phyloP scores from a whole-genome alignment of 805 yeast species.

The Metschnikowia picachoensis region DNA sequence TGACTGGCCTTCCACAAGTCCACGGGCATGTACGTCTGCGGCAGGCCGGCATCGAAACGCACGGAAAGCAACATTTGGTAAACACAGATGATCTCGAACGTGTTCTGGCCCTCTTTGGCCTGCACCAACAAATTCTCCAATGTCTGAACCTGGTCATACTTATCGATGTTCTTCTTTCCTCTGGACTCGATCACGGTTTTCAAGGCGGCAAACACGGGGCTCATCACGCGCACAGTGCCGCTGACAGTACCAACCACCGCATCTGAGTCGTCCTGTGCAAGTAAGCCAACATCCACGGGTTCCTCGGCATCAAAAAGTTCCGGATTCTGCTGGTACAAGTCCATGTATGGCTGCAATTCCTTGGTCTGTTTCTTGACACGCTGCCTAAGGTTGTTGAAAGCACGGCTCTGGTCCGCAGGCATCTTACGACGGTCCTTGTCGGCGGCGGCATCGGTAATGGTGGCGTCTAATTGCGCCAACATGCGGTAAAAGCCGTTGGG shows the following conservation, averaged over 20 bases:
- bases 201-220: conserved; percentile 65
- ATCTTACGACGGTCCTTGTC: conserved; percentile 60
- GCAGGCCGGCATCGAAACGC: conserved; percentile 75
- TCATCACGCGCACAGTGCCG: conserved; percentile 36
- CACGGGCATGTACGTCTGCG: conserved; percentile 67
- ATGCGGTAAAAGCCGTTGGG: conserved; percentile 71
- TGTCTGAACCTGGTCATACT: conserved; percentile 66
- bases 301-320: conserved; percentile 65
- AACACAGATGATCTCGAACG: conserved; percentile 76
- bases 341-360: conserved; percentile 61
- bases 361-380: conserved; percentile 77
- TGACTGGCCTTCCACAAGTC: conserved; percentile 76
- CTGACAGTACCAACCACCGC: conserved; percentile 29
- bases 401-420: conserved; percentile 78
- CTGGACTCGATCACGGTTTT: conserved; percentile 78
- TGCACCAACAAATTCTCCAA: conserved; percentile 58
- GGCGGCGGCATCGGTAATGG: conserved; percentile 49
- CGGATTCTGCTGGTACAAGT: conserved; percentile 62
- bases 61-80: conserved; percentile 80
- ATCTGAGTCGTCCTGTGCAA: conserved; percentile 27
- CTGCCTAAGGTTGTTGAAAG: conserved; percentile 84
- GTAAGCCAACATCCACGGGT: conserved; percentile 34
- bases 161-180: conserved; percentile 93
- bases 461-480: conserved; percentile 69
- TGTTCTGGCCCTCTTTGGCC: conserved; percentile 24